Base-by-base conservation (phyloP, 768 basidiomycete species). In the Lentinula aciculospora region DNA sequence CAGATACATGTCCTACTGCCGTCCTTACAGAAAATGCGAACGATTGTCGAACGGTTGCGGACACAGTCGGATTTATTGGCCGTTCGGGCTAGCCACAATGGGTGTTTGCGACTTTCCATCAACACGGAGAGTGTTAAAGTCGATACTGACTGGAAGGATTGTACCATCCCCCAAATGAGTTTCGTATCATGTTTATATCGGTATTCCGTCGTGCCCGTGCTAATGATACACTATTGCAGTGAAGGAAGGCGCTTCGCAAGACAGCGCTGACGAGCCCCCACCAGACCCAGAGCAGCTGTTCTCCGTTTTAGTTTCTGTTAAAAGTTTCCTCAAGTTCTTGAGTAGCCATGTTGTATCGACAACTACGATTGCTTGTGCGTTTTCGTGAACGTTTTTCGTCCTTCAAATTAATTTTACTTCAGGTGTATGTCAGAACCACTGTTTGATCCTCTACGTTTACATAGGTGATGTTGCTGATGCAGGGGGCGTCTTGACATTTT, bases 401-500 rank as follows among this genome's bases (percentile, higher is more conserved):
- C 21, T 53, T 48, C 40, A 42, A 15, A 1, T 47, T 27, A 36
- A 53, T 15, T 6, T 15, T 10, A 13, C 12, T 17, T 13, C 65
- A 94, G 92, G 88, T 65, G 79, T 94, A 50, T 94, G 92, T 66
- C 83, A 86, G 62, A 79, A 84, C 58, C 88, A 93, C 61, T 94
- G 91, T 66, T 77, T 90, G 58, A 94, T 94, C 62, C 78, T 94
- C 51, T 94, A 94, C 61, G 91, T 94, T 55, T 94, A 94, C 66
- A 87, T 94, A 44, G 92, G 92, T 9, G 86, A 91, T 31, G 78
- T 86, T 10, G 81, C 82, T 4, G 85, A 90, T 57, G 83, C 87
- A 0, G 89, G 92, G 45, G 92, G 91, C 2, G 89, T 94, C 40
- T 74, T 94, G 61, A 94, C 92, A 2, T 94, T 89, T 67, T 94